phyloP scores from a whole-genome alignment of 805 yeast species.

The Candida argentea region DNA sequence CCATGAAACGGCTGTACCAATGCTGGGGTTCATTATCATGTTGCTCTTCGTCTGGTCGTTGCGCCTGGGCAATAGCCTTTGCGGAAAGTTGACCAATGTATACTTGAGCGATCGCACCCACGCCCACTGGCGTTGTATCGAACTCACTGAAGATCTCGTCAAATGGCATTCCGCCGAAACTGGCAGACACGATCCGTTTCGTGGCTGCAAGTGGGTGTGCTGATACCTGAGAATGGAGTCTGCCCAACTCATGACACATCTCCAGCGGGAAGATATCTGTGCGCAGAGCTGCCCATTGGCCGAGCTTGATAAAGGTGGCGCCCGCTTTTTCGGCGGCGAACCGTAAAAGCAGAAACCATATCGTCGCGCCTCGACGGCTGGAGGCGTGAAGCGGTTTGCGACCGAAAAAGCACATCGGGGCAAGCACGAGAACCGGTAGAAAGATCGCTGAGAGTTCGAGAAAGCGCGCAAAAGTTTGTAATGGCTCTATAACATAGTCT shows the following conservation, averaged over 20 bases:
- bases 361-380: conserved; percentile 48
- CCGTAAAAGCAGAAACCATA: conserved; percentile 65
- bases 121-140: conserved; percentile 70
- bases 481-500: conserved; percentile 60
- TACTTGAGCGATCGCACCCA: conserved; percentile 98
- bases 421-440: conserved; percentile 52
- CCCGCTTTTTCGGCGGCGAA: conserved; percentile 76
- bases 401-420: conserved; percentile 61
- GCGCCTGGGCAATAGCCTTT: conserved; percentile 29
- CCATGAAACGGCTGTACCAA: conserved; percentile 22
- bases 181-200: conserved; percentile 41
- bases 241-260: conserved; percentile 66
- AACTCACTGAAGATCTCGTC: conserved; percentile 79
- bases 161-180: conserved; percentile 47
- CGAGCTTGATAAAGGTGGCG: conserved; percentile 82
- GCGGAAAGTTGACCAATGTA: conserved; percentile 59
- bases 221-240: conserved; percentile 74
- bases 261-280: conserved; percentile 82
- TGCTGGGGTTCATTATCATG: conserved; percentile 9
- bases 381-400: conserved; percentile 12
- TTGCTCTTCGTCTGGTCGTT: conserved; percentile 15
- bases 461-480: conserved; percentile 58
- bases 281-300: conserved; percentile 99
- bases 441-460: conserved; percentile 57
- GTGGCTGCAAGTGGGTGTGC: conserved; percentile 62